Evolutionary conservation across 2,329 filamentous ascomycete species (phyloP).

Genomic region (Sporothrix mexicana): DNA sequence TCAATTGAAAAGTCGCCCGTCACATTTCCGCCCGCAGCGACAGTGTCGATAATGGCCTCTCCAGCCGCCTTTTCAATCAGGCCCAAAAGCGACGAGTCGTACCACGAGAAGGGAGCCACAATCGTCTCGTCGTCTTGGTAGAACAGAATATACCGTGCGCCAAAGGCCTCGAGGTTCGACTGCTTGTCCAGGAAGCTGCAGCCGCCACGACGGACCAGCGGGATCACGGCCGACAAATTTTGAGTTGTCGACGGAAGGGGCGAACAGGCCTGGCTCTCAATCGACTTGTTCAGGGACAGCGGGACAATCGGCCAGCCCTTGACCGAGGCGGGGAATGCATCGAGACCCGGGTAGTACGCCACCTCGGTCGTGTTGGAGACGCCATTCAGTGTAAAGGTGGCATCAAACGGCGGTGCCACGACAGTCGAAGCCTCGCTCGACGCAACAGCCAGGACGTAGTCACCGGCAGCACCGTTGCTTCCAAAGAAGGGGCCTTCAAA

Average conservation of each 20-base stretch:
- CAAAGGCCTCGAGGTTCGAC: conserved; percentile 43
- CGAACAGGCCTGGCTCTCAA: conserved; percentile 48
- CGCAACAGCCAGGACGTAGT: conserved; percentile 52
- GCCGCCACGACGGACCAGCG: conserved; percentile 49
- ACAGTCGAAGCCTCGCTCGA: conserved; percentile 45
- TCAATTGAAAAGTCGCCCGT: conserved; percentile 41
- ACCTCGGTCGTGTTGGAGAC: conserved; percentile 30
- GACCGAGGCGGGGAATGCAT: conserved; percentile 33
- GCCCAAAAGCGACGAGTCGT: conserved; percentile 14
- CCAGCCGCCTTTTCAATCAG: conserved; percentile 38
- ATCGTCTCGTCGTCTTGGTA: conserved; percentile 42
- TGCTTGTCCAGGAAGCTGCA: conserved; percentile 40
- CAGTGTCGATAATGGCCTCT: conserved; percentile 43
- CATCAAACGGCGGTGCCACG: conserved; percentile 36
- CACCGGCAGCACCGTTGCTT: conserved; percentile 45
- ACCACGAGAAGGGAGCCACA: conserved; percentile 29
- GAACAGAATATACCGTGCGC: conserved; percentile 44
- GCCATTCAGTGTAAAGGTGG: conserved; percentile 31
- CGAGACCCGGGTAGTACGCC: conserved; percentile 35
- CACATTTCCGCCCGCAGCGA: conserved; percentile 43
- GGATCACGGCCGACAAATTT: conserved; percentile 50
- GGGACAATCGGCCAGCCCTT: conserved; percentile 41
- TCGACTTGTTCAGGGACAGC: conserved; percentile 38
- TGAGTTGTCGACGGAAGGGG: conserved; percentile 47
- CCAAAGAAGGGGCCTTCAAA: conserved; percentile 21